Evolutionary conservation across 208 protist species (phyloP).

Genomic region (Acanthamoeba healyi): DNA sequence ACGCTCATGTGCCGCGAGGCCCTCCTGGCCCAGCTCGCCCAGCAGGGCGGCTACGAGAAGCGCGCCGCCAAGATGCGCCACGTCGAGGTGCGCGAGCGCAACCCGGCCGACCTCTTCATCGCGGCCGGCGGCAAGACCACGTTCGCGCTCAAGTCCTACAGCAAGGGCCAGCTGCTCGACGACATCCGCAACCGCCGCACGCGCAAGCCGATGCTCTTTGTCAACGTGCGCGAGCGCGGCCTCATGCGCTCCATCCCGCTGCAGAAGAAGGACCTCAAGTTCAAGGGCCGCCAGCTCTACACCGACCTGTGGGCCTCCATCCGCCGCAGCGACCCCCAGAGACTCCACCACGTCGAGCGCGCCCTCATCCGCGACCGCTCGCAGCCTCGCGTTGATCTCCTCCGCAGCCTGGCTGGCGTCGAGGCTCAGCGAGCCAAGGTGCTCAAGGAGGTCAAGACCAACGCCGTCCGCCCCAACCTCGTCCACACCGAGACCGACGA

Average conservation of each 20-base stretch:
- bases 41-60: constrained; percentile 2
- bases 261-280: constrained; percentile 43
- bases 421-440: not conserved
- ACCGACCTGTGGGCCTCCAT: not conserved
- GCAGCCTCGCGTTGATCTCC: not conserved
- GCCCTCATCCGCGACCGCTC: constrained; percentile 8
- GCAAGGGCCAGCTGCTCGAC: not conserved
- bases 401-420: not conserved
- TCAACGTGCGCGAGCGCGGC: constrained; percentile 3
- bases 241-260: not conserved
- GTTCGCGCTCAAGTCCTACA: constrained; percentile 19
- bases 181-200: constrained; percentile 15
- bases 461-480: not conserved
- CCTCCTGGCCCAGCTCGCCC: not conserved
- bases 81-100: constrained; percentile 15
- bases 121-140: not conserved
- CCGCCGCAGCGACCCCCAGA: not conserved
- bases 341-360: not conserved
- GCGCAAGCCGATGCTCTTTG: not conserved
- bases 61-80: not conserved
- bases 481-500: constrained; percentile 11
- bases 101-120: not conserved
- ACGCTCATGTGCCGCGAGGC: not conserved
- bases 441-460: not conserved
- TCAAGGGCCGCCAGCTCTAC: constrained; percentile 16